phyloP scores from a whole-genome alignment of 2,329 filamentous ascomycete species.

The Ceratocystis alfenasii region DNA sequence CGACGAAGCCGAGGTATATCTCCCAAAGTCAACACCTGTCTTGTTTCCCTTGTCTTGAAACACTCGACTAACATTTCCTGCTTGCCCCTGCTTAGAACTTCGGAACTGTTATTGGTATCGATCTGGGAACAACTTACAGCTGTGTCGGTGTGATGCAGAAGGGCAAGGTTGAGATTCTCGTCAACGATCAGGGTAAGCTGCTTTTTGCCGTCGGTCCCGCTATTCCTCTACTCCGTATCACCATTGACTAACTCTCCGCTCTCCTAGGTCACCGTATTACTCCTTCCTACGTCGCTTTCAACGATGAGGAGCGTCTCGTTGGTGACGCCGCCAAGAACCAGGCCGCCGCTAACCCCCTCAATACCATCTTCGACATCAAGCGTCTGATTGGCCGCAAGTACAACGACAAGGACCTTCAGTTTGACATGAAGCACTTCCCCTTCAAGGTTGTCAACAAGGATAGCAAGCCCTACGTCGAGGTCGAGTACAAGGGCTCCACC shows the following conservation, averaged over 20 bases:
- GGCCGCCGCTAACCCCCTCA: slow-evolving; percentile 64
- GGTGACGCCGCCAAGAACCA: slow-evolving; percentile 98
- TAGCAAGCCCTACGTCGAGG: slow-evolving; percentile 76
- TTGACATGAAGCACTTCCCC: slow-evolving; percentile 95
- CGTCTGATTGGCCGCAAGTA: slow-evolving; percentile 78
- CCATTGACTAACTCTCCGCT: not conserved
- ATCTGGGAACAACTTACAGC: slow-evolving; percentile 80
- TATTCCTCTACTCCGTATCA: not conserved
- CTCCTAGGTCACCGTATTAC: slow-evolving; percentile 73
- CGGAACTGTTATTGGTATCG: slow-evolving; percentile 86
- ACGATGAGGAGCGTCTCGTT: slow-evolving; percentile 90
- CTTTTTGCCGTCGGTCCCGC: not conserved
- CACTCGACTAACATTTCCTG: not conserved
- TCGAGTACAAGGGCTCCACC: slow-evolving; percentile 51
- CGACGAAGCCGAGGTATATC: slow-evolving; percentile 49
- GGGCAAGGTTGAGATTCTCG: slow-evolving; percentile 88
- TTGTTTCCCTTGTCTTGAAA: not conserved
- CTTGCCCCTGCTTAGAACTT: slow-evolving; percentile 38
- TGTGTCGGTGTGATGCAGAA: slow-evolving; percentile 95
- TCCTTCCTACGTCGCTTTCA: slow-evolving; percentile 90
- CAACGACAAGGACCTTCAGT: slow-evolving; percentile 74
- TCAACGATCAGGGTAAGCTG: slow-evolving; percentile 63
- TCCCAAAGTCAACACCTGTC: not conserved
- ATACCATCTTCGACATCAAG: slow-evolving; percentile 74
- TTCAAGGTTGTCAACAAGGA: slow-evolving; percentile 86